Evolutionary conservation across 495 filamentous ascomycete species (phyloP), one percentile per base, ranked within the genome.

Genomic region (Hamigera avellanea): DNA sequence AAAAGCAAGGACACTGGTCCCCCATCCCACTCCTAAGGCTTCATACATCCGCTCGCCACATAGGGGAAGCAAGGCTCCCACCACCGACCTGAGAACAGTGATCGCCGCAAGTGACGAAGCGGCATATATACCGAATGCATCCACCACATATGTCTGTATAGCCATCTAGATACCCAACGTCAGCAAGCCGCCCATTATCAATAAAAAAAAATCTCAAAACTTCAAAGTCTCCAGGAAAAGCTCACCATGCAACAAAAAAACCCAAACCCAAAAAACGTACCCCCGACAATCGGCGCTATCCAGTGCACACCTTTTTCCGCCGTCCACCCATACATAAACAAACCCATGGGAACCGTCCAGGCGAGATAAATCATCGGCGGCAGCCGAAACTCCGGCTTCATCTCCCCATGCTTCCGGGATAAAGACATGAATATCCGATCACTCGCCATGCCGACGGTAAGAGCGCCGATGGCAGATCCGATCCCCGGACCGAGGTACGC

Each of bases 321-420:
- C 4, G 73, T 71, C 76, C 76, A 81, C 2, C 76, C 76, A 35
- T 80, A 81, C 58, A 72, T 62, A 48, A 80, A 73, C 0, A 81
- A 44, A 10, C 57, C 53, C 21, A 59, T 40, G 0, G 64, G 64
- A 10, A 40, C 30, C 14, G 33, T 29, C 10, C 18, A 17, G 8
- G 37, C 16, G 15, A 33, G 21, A 6, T 34, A 10, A 8, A 40
- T 32, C n/a, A 12, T 34, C n/a, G 19, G 21, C 16, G 37, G 19
- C 12, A 40, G 30, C 18, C 37, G 37, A 23, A 40, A 29, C 8
- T 40, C 38, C 21, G 42, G 37, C 28, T 40, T 28, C 8, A 19
- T 29, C 1, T 29, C 16, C 9, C 19, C 19, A 19, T 40, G 27
- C 9, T 19, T 19, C 19, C 21, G 21, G 8, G 28, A 12, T n/a